Evolutionary conservation across 164 flowering plant species (phyloP).

Genomic region (Umbellularia californica): DNA sequence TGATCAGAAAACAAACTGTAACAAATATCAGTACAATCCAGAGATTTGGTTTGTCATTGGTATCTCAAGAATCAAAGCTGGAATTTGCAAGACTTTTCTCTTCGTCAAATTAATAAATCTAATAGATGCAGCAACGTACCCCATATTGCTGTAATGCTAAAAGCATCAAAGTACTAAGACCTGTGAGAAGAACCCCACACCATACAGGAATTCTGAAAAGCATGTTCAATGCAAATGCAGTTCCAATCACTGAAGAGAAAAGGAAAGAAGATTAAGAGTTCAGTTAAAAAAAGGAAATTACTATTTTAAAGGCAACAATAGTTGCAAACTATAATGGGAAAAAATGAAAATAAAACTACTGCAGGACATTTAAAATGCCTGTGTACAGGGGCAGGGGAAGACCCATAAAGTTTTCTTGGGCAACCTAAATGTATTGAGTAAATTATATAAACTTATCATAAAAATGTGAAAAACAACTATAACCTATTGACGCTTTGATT

Average conservation of each 20-base stretch:
- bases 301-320: no score
- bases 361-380: no score
- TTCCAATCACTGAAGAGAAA: slow-evolving; percentile 64
- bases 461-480: no score
- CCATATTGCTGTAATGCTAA: slow-evolving; percentile 92
- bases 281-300: no score
- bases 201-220: slow-evolving; percentile 80
- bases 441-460: no score
- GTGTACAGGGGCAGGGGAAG: no score
- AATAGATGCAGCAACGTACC: slow-evolving; percentile 34
- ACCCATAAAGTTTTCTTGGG: no score
- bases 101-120: neutral
- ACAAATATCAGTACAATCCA: neutral
- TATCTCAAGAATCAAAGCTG: neutral
- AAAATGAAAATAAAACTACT: no score
- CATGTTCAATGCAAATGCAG: slow-evolving; percentile 97
- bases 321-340: no score
- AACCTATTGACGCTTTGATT: no score
- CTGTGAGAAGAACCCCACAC: slow-evolving; percentile 92
- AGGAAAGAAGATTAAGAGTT: neutral
- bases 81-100: neutral
- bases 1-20: neutral
- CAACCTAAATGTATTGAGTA: no score
- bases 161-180: slow-evolving; percentile 76
- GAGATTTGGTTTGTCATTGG: neutral